Percentiles rank a stretch among this genome's conserved stretches.
phyloP scores from a whole-genome alignment of 352 stramenopile genomes.

The Phytophthora citricola region DNA sequence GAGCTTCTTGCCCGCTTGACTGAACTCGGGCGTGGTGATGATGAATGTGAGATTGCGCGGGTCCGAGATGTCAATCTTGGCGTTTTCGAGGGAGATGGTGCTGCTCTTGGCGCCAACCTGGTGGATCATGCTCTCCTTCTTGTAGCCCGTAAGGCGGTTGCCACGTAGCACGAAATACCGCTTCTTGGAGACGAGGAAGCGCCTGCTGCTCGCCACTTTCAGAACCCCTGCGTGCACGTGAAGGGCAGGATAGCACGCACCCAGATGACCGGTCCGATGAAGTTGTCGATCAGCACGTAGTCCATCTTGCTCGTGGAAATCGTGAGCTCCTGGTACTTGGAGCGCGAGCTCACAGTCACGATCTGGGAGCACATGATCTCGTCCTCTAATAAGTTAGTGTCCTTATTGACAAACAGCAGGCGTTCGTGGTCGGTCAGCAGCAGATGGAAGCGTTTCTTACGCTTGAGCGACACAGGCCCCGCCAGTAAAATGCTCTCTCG shows the following conservation, averaged over 20 bases:
- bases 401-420: slow-evolving; percentile 88
- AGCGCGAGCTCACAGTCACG: slow-evolving; percentile 85
- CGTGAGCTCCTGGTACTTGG: slow-evolving; percentile 78
- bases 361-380: slow-evolving; percentile 90
- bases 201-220: slow-evolving; percentile 80
- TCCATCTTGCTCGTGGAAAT: slow-evolving; percentile 78
- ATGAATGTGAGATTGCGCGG: slow-evolving; percentile 73
- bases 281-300: slow-evolving; percentile 87
- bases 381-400: slow-evolving; percentile 89
- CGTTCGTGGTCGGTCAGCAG: slow-evolving; percentile 87
- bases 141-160: slow-evolving; percentile 70
- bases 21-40: slow-evolving; percentile 80
- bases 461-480: slow-evolving; percentile 79
- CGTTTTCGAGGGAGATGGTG: slow-evolving; percentile 67
- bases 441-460: slow-evolving; percentile 87
- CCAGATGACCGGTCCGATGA: slow-evolving; percentile 85
- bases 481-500: slow-evolving; percentile 83
- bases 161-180: slow-evolving; percentile 83
- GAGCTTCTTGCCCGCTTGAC: slow-evolving; percentile 80
- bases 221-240: slow-evolving; percentile 84
- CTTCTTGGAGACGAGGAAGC: slow-evolving; percentile 87
- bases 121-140: slow-evolving; percentile 79
- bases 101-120: slow-evolving; percentile 78
- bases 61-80: slow-evolving; percentile 73
- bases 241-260: slow-evolving; percentile 87